Percentiles rank a stretch among this genome's conserved stretches.
Evolutionary conservation across 768 basidiomycete genomes (phyloP).

Genomic region (Xerocomellus dryophilus): DNA sequence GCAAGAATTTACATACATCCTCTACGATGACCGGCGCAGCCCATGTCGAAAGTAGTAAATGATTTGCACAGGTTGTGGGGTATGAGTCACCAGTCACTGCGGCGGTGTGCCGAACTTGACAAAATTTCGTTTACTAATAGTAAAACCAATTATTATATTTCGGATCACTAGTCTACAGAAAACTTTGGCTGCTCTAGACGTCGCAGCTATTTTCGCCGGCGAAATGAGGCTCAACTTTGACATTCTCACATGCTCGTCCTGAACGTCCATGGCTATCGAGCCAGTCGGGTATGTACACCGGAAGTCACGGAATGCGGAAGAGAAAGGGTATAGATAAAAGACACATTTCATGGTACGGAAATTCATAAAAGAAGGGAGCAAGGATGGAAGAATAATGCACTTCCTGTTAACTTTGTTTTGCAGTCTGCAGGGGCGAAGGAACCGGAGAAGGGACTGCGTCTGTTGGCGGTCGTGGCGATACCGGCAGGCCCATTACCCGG

Average conservation of each 20-base stretch:
- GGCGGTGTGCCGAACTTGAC: too few relatives aligned
- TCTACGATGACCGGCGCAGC: background rate
- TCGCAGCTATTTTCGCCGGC: background rate
- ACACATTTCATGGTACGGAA: constrained; percentile 16
- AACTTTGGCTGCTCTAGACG: too few relatives aligned
- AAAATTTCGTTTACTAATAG: too few relatives aligned
- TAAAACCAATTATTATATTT: too few relatives aligned
- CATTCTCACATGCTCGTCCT: background rate
- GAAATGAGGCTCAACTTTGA: background rate
- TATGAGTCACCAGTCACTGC: too few relatives aligned
- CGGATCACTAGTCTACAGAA: too few relatives aligned
- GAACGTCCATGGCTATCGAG: constrained; percentile 4
- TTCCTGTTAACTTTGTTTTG: constrained; percentile 22
- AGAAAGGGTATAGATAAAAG: constrained; percentile 28
- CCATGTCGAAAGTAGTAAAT: background rate
- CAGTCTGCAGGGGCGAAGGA: constrained; percentile 22
- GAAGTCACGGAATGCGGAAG: constrained; percentile 3
- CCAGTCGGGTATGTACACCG: constrained; percentile 24
- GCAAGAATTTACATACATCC: background rate
- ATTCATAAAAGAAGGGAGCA: constrained; percentile 1
- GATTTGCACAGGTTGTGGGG: background rate
- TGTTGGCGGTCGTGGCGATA: constrained; percentile 34
- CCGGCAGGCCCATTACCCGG: constrained; percentile 60
- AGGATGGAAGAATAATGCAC: background rate
- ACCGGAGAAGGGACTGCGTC: constrained; percentile 13